Percentiles rank a stretch among this genome's conserved stretches.
These are phyloP conservation scores for Cordyceps militaris DNA, from an alignment of 2,329 filamentous ascomycete species.

Conservation along the genomic window DNA sequence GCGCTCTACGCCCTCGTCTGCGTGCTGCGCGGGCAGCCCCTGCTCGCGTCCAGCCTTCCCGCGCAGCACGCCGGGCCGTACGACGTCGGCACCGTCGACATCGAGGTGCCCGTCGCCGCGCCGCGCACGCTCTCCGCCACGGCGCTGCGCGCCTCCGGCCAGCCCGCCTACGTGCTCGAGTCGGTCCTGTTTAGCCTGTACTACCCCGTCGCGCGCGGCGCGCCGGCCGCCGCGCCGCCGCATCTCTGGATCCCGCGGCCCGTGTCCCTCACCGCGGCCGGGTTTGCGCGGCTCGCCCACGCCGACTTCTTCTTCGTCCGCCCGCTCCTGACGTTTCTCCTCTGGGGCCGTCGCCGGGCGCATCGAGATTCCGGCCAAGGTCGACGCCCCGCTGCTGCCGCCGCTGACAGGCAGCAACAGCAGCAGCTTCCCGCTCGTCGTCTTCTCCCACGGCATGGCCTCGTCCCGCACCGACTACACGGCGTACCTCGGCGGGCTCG, in stretches of 20 bases:
- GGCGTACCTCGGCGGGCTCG: constrained; percentile 42
- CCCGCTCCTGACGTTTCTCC: constrained; percentile 34
- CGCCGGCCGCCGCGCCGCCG: constrained; percentile 18
- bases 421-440: constrained; percentile 35
- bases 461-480: constrained; percentile 46
- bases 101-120: constrained; percentile 36
- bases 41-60: constrained; percentile 38
- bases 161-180: constrained; percentile 38
- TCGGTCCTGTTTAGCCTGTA: constrained; percentile 44
- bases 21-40: constrained; percentile 30
- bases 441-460: constrained; percentile 48
- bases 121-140: constrained; percentile 26
- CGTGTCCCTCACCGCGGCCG: constrained; percentile 36
- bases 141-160: constrained; percentile 26
- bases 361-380: constrained; percentile 40
- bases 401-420: background rate
- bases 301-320: constrained; percentile 37
- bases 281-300: constrained; percentile 39
- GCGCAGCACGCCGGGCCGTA: constrained; percentile 25
- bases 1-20: constrained; percentile 11
- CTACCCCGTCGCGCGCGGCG: constrained; percentile 33
- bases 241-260: constrained; percentile 41
- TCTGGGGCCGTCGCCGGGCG: constrained; percentile 36
- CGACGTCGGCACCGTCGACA: constrained; percentile 39
- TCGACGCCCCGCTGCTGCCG: constrained; percentile 36